Evolutionary conservation across 306 rosid species (phyloP), one percentile per base, ranked within the genome.

Genomic region (Hippophae tibetana): DNA sequence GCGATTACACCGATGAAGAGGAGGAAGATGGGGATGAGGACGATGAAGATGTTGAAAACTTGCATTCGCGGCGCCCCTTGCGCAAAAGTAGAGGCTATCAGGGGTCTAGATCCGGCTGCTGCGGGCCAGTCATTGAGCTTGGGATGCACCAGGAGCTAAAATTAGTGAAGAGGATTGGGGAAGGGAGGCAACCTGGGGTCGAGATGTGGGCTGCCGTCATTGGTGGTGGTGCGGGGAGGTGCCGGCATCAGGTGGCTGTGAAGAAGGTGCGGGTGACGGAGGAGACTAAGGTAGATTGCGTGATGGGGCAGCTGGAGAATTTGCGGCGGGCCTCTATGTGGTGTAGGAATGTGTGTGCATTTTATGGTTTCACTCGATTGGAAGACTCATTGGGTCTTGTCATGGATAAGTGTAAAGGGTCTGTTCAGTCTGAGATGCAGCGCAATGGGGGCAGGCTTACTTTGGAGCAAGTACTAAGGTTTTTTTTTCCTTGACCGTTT

Each of bases 391-490:
- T 92, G 74, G 84, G 92, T 57, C 93, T 92, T 58, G 95, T 92
- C 52, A 82, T 86, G 88, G 96, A 92, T 57, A 71, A 67, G 78
- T 85, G 99, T 60, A 74, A 74, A 55, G 96, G 95, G 64, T 92
- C 99, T 53, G 84, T 92, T 72, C 96, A 86, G 61, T 83, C 96
- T 7, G 96, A 85, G 82, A 92, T 92, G 99, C 88, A 80, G 69
- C 81, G 86, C 9, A 92, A 92, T 46, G 89, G 87, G 69, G 99
- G 99, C 65, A 74, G 99, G 56, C 95, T 92, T 56, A 92, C 99
- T 63, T 74, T 92, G 88, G 99, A 92, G 79, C 99, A 92, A 86
- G 89, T 92, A 46, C 74, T 92, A 70, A 88, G 99, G 99, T 92
- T 81, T 65, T 47, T 10, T 25, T 2, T 13, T 1, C 7, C 14